A percentile compares a stretch with the other conserved stretches of the same genome.
Evolutionary conservation across 352 stramenopile species (phyloP).

Genomic region (Pythium pectinolyticum): DNA sequence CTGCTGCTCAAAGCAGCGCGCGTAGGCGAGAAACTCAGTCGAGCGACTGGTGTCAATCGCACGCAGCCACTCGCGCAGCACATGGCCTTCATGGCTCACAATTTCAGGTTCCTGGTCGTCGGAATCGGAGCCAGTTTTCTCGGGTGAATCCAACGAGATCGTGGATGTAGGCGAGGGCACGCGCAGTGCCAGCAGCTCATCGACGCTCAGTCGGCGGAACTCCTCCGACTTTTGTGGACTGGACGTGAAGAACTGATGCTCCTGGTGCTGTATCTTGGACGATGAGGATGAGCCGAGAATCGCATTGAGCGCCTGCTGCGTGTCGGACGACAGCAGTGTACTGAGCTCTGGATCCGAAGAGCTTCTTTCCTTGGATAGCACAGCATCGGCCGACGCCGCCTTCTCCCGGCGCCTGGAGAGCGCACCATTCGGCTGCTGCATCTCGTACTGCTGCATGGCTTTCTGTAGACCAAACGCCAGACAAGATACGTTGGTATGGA

Average conservation of each 20-base stretch:
- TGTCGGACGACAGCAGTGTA: conserved; percentile 39
- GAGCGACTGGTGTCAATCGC: conserved; percentile 45
- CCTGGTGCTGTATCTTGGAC: not conserved
- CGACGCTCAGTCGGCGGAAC: conserved; percentile 51
- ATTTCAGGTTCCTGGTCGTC: conserved; percentile 29
- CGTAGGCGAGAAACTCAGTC: conserved; percentile 61
- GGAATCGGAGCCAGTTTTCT: conserved; percentile 39
- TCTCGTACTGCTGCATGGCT: conserved; percentile 37
- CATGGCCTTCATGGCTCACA: conserved; percentile 23
- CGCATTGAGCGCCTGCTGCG: conserved; percentile 50
- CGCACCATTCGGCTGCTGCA: conserved; percentile 18
- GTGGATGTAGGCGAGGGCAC: conserved; percentile 16
- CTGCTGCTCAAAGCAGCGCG: conserved; percentile 58
- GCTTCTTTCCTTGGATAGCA: conserved; percentile 17
- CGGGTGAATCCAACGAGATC: conserved; percentile 27
- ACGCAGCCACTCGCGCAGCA: conserved; percentile 54
- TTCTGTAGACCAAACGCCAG: conserved; percentile 7
- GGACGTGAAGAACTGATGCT: conserved; percentile 24
- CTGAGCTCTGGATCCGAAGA: conserved; percentile 31
- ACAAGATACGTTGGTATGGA: not conserved
- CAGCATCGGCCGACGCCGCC: conserved; percentile 6
- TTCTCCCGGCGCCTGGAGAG: conserved; percentile 12
- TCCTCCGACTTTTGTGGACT: conserved; percentile 40
- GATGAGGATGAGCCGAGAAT: conserved; percentile 34
- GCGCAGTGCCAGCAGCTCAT: conserved; percentile 45